phyloP scores from a whole-genome alignment of 2,329 filamentous ascomycete species.

The Pseudodiploospora longispora region DNA sequence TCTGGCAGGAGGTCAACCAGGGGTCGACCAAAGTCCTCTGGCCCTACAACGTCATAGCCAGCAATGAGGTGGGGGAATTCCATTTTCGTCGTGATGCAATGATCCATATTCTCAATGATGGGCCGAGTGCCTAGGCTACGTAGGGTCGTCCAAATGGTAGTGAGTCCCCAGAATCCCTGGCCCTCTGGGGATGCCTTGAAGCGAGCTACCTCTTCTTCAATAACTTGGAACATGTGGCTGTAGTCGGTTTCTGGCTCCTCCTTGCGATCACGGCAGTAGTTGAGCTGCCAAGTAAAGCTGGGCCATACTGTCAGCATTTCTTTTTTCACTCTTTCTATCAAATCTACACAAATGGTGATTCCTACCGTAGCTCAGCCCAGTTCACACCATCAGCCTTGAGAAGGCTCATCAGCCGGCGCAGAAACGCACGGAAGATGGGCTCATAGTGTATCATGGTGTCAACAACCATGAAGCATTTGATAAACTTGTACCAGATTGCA shows the following conservation, averaged over 20 bases:
- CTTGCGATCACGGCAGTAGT: slow-evolving; percentile 57
- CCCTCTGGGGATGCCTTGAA: slow-evolving; percentile 69
- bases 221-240: slow-evolving; percentile 59
- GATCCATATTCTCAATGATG: slow-evolving; percentile 75
- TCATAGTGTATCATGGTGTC: slow-evolving; percentile 78
- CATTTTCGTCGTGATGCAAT: slow-evolving; percentile 76
- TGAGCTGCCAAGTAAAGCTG: slow-evolving; percentile 62
- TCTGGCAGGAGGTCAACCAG: slow-evolving; percentile 72
- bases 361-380: slow-evolving; percentile 68
- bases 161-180: slow-evolving; percentile 71
- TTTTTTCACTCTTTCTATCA: neutral
- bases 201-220: slow-evolving; percentile 68
- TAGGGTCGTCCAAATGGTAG: slow-evolving; percentile 77
- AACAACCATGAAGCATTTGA: slow-evolving; percentile 63
- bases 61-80: slow-evolving; percentile 71
- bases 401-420: slow-evolving; percentile 61
- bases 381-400: slow-evolving; percentile 74
- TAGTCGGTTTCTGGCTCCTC: slow-evolving; percentile 62
- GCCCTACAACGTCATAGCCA: slow-evolving; percentile 84
- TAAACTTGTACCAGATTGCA: slow-evolving; percentile 78
- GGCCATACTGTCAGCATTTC: slow-evolving; percentile 3
- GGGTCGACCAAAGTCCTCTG: slow-evolving; percentile 72
- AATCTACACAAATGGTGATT: neutral
- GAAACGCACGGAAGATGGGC: slow-evolving; percentile 72
- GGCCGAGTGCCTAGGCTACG: slow-evolving; percentile 54